phyloP scores from a whole-genome alignment of 202 grass and related monocot genomes.

The Thinopyrum obtusiflorum region DNA sequence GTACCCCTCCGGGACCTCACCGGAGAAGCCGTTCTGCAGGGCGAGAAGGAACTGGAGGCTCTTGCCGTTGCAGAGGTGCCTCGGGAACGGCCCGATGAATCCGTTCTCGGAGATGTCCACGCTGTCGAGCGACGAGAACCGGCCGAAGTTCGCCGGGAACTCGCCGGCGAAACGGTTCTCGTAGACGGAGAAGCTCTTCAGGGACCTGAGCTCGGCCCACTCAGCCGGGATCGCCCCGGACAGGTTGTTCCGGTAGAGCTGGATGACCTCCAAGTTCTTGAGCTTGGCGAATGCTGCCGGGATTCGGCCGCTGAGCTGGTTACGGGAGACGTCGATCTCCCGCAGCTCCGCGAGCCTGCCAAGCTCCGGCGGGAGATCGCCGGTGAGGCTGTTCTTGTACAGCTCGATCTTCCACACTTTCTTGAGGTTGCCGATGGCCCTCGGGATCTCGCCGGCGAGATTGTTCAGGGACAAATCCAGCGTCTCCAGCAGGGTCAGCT shows the following conservation, averaged over 20 bases:
- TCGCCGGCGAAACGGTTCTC: conserved; percentile 60
- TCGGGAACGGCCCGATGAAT: conserved; percentile 72
- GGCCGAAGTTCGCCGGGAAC: conserved; percentile 56
- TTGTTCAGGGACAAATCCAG: conserved; percentile 63
- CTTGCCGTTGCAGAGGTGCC: conserved; percentile 51
- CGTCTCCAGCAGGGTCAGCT: conserved; percentile 51
- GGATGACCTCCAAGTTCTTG: conserved; percentile 46
- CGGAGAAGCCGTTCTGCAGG: conserved; percentile 76
- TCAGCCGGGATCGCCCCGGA: conserved; percentile 41
- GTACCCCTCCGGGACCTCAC: conserved; percentile 59
- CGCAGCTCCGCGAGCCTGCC: conserved; percentile 36
- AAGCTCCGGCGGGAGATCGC: conserved; percentile 61
- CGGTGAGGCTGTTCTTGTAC: conserved; percentile 61
- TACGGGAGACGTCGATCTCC: conserved; percentile 59
- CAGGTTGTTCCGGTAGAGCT: conserved; percentile 57
- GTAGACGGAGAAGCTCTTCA: conserved; percentile 58
- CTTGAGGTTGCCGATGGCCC: conserved; percentile 49
- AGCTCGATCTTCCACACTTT: conserved; percentile 72
- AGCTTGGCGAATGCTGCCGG: conserved; percentile 39
- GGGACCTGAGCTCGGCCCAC: conserved; percentile 38
- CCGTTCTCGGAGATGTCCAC: conserved; percentile 84
- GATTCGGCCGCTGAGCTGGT: conserved; percentile 48
- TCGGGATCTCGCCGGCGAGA: conserved; percentile 42
- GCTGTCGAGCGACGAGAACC: conserved; percentile 54
- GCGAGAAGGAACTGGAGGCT: conserved; percentile 63